Percentiles rank a stretch among this genome's conserved stretches.
Evolutionary conservation across 140 eudicot species (phyloP).

Genomic region (Erigeron philadelphicus): DNA sequence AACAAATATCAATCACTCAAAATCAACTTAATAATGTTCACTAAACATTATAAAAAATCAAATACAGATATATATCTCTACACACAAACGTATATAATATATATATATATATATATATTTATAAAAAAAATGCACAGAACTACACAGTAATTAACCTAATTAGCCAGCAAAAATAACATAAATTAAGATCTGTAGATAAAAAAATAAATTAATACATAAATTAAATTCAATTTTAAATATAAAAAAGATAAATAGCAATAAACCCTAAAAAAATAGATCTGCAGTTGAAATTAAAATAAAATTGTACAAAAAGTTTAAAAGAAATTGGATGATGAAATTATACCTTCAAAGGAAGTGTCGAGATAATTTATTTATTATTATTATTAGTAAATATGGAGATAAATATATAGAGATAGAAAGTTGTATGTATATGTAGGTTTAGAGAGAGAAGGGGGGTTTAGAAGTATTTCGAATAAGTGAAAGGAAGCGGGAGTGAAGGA

Average conservation of each 20-base stretch:
- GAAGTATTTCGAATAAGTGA: constrained; percentile 25
- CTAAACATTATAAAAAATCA: no score
- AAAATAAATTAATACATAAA: constrained; percentile 2
- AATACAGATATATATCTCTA: no score
- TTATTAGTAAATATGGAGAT: not conserved
- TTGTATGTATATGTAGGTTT: not conserved
- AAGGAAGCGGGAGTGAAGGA: constrained; percentile 39
- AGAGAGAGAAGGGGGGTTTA: constrained; percentile 15
- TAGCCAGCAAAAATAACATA: not conserved
- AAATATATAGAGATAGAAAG: constrained; percentile 1
- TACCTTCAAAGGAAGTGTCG: constrained; percentile 22
- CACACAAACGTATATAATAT: no score
- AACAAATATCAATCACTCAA: no score
- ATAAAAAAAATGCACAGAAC: not conserved
- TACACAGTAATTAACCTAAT: not conserved
- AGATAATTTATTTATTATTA: no score
- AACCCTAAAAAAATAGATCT: constrained; percentile 23
- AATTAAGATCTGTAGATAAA: constrained; percentile 18
- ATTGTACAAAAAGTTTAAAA: no score
- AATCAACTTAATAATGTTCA: no score
- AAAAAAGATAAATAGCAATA: not conserved
- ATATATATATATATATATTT: no score
- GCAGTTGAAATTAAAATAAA: constrained; percentile 17
- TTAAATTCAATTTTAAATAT: no score
- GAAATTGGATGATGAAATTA: not conserved